A percentile compares a stretch with the other conserved stretches of the same genome.
phyloP scores from a whole-genome alignment of 2,329 filamentous ascomycete species.

The Alternaria alternata region DNA sequence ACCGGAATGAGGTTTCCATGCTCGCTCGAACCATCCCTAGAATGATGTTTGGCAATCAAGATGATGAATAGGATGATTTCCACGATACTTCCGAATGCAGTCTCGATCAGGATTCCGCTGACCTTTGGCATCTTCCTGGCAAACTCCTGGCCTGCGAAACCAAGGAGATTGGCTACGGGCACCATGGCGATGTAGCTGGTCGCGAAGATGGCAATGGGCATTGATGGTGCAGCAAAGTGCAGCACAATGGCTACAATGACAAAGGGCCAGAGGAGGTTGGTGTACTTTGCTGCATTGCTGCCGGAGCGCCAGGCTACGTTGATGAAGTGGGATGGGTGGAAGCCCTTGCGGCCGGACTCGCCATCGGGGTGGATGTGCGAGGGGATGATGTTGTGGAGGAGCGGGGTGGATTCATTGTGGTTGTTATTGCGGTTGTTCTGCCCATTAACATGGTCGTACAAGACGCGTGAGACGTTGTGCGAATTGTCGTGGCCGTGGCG shows the following conservation, averaged over 20 bases:
- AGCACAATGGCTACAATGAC: conserved; percentile 74
- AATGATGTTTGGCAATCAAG: conserved; percentile 63
- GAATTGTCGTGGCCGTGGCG: conserved; percentile 18
- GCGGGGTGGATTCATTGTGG: conserved; percentile 38
- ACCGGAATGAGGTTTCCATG: conserved; percentile 62
- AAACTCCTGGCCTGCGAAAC: conserved; percentile 76
- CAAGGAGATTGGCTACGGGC: conserved; percentile 76
- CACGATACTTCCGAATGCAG: conserved; percentile 73
- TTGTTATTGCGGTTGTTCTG: conserved; percentile 19
- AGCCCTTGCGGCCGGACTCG: conserved; percentile 72
- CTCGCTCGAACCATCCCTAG: conserved; percentile 52
- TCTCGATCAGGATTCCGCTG: conserved; percentile 68
- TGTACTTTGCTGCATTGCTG: conserved; percentile 68
- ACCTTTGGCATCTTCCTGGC: conserved; percentile 80
- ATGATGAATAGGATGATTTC: conserved; percentile 87
- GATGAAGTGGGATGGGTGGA: conserved; percentile 70
- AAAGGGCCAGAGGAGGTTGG: conserved; percentile 78
- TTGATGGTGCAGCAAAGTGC: conserved; percentile 60
- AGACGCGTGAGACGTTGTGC: conserved; percentile 14
- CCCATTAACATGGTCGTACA: conserved; percentile 22
- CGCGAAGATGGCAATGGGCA: conserved; percentile 70
- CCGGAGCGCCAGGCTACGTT: conserved; percentile 70
- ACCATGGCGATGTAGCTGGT: conserved; percentile 80
- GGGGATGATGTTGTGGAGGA: conserved; percentile 42
- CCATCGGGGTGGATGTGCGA: conserved; percentile 59